phyloP scores from a whole-genome alignment of 208 protist species.

The Acanthamoeba sp. region DNA sequence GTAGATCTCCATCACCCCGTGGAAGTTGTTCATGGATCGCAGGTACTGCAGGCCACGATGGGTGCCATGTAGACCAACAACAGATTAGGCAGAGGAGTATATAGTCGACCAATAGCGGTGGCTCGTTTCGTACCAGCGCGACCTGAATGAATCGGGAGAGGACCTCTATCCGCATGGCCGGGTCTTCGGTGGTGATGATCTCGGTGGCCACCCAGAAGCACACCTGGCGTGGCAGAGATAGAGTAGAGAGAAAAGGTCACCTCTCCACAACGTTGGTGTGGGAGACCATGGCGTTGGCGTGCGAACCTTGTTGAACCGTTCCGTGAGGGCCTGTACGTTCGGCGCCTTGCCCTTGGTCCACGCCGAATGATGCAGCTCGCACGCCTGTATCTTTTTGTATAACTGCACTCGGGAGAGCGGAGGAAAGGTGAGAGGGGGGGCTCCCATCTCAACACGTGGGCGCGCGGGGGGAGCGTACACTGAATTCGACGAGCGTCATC shows the following conservation, averaged over 20 bases:
- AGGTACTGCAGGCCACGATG: background rate
- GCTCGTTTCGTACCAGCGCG: slow-evolving; percentile 30
- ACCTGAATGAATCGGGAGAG: slow-evolving; percentile 62
- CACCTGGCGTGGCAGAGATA: background rate
- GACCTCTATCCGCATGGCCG: slow-evolving; percentile 26
- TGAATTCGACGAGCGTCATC: slow-evolving; percentile 58
- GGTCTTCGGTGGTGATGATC: slow-evolving; percentile 53
- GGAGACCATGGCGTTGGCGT: background rate
- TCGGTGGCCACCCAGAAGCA: slow-evolving; percentile 74
- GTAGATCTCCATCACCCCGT: slow-evolving; percentile 72
- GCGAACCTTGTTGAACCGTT: slow-evolving; percentile 65
- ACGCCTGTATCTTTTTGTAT: slow-evolving; percentile 21
- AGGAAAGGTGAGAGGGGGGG: background rate
- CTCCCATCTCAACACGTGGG: background rate
- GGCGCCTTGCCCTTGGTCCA: slow-evolving; percentile 58
- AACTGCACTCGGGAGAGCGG: background rate
- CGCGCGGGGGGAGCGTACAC: background rate
- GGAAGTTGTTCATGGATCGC: slow-evolving; percentile 63
- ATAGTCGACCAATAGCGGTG: too few relatives aligned
- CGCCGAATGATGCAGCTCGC: slow-evolving; percentile 18
- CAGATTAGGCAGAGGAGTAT: too few relatives aligned
- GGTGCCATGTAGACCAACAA: too few relatives aligned
- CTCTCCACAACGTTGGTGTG: too few relatives aligned
- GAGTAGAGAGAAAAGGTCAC: background rate
- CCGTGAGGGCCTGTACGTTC: slow-evolving; percentile 45